These are phyloP conservation scores for Diplodia sapinea DNA, from an alignment of 2,329 filamentous ascomycete genomes.

Conservation along the genomic window DNA sequence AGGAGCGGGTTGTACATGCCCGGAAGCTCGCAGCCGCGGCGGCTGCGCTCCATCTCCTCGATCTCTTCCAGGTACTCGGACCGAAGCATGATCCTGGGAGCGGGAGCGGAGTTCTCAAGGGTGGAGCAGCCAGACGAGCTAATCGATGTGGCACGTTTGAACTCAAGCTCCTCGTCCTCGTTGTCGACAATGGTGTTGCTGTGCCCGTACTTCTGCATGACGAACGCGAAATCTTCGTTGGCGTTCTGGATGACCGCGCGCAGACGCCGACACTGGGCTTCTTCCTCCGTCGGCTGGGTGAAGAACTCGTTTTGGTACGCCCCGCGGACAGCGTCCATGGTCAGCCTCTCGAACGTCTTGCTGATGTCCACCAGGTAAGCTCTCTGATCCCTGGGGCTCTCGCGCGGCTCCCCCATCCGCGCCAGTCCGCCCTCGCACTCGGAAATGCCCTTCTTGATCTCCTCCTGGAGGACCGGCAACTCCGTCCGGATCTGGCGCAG, in stretches of 20 bases:
- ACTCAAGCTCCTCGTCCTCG: background rate
- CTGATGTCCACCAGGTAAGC: slow-evolving; percentile 55
- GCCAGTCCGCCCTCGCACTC: slow-evolving; percentile 44
- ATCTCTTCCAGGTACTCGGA: slow-evolving; percentile 27
- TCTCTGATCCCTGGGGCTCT: slow-evolving; percentile 55
- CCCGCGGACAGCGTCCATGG: slow-evolving; percentile 57
- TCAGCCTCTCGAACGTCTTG: slow-evolving; percentile 52
- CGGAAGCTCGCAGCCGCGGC: slow-evolving; percentile 62
- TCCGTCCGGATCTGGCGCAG: slow-evolving; percentile 37
- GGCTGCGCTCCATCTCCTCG: slow-evolving; percentile 36
- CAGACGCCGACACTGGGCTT: slow-evolving; percentile 47
- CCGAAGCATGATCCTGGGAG: slow-evolving; percentile 42
- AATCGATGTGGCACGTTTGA: background rate
- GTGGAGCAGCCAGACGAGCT: background rate
- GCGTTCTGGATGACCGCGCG: slow-evolving; percentile 59
- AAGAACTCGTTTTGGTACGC: slow-evolving; percentile 33
- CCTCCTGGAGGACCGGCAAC: slow-evolving; percentile 39
- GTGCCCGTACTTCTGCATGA: slow-evolving; percentile 52
- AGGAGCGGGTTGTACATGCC: slow-evolving; percentile 67
- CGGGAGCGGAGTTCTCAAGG: slow-evolving; percentile 26
- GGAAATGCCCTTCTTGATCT: slow-evolving; percentile 54
- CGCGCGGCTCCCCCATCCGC: slow-evolving; percentile 56
- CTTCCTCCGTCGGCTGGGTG: slow-evolving; percentile 22
- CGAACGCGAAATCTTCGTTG: slow-evolving; percentile 53
- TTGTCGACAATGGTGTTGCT: slow-evolving; percentile 41